phyloP scores from a whole-genome alignment of 208 protist genomes.

The Leishmania guyanensis region DNA sequence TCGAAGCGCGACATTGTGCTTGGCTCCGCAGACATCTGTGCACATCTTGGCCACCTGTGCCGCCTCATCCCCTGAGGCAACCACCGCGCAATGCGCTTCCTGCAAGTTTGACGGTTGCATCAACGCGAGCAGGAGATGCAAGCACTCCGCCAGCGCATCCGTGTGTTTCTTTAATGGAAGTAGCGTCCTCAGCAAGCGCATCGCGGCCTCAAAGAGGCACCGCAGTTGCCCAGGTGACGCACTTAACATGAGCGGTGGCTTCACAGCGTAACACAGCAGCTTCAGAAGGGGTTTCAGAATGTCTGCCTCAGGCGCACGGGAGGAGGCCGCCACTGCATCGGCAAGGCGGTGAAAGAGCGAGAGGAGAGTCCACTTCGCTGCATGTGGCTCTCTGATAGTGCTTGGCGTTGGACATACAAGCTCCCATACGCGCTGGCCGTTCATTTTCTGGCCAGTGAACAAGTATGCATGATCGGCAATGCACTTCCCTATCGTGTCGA shows the following conservation, averaged over 20 bases:
- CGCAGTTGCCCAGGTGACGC: slow-evolving; percentile 14
- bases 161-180: slow-evolving; percentile 23
- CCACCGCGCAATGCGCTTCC: background rate
- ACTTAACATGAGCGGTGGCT: slow-evolving; percentile 6
- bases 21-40: slow-evolving; percentile 17
- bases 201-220: slow-evolving; percentile 8
- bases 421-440: slow-evolving; percentile 11
- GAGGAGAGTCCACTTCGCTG: background rate
- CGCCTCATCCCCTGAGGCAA: slow-evolving; percentile 17
- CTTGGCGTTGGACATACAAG: slow-evolving; percentile 3
- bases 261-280: slow-evolving; percentile 16
- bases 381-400: background rate
- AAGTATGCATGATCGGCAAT: slow-evolving; percentile 9
- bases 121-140: slow-evolving; percentile 34
- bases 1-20: slow-evolving; percentile 11
- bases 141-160: slow-evolving; percentile 37
- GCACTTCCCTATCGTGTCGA: slow-evolving; percentile 8
- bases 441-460: background rate
- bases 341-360: slow-evolving; percentile 7
- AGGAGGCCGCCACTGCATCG: background rate
- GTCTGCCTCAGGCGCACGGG: slow-evolving; percentile 4
- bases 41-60: slow-evolving; percentile 31
- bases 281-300: slow-evolving; percentile 3
- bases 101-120: background rate
- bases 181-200: slow-evolving; percentile 27